phyloP scores from a whole-genome alignment of 1,139 yeast genomes.

The Yueomyces sp. region DNA sequence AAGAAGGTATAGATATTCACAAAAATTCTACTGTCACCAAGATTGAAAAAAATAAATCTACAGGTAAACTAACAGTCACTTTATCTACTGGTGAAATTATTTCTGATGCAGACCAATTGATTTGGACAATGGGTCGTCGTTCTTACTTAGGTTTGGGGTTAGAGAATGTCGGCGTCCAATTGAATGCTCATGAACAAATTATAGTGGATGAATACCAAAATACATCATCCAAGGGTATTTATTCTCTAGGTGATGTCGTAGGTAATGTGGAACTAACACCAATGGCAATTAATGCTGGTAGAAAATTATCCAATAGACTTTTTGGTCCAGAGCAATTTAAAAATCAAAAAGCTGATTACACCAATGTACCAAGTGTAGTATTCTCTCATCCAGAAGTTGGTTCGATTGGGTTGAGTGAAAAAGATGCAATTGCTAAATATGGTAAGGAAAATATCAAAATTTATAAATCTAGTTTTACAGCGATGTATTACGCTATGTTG shows the following conservation, averaged over 20 bases:
- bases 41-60: conserved; percentile 42
- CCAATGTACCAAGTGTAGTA: conserved; percentile 78
- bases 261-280: conserved; percentile 93
- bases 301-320: conserved; percentile 80
- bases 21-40: conserved; percentile 47
- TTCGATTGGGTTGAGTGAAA: conserved; percentile 74
- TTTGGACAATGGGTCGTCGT: conserved; percentile 92
- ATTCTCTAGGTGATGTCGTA: conserved; percentile 85
- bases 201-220: conserved; percentile 80
- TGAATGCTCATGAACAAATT: conserved; percentile 46
- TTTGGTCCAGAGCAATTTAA: conserved; percentile 68
- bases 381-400: conserved; percentile 98
- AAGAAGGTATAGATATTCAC: conserved; percentile 71
- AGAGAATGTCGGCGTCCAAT: conserved; percentile 60
- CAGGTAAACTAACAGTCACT: conserved; percentile 51
- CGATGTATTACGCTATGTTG: conserved; percentile 88
- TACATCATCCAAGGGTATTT: conserved; percentile 54
- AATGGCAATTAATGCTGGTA: conserved; percentile 97
- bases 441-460: conserved; percentile 75
- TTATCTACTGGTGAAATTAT: conserved; percentile 42
- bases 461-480: conserved; percentile 71
- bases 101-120: conserved; percentile 58
- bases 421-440: conserved; percentile 60
- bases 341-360: conserved; percentile 65
- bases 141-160: conserved; percentile 64